Evolutionary conservation across 2,329 filamentous ascomycete species (phyloP), one percentile per base, ranked within the genome.

Genomic region (Neonectria faginata): DNA sequence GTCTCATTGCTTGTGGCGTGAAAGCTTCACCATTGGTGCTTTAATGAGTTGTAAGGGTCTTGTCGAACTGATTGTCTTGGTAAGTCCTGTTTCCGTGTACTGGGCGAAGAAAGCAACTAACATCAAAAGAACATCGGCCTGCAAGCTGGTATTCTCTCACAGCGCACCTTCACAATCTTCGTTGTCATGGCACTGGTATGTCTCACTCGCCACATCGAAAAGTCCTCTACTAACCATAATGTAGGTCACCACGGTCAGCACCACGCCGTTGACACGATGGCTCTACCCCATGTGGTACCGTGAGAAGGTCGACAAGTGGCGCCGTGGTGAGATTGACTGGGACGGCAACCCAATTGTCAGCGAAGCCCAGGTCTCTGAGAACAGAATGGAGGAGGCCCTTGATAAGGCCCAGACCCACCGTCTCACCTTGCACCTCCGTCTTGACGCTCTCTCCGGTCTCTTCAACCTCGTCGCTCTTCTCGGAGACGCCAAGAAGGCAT

Each of bases 21-120:
- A 98, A 77, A 94, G 92, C 62, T 87, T 97, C 33, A 89, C 93
- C 1, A 96, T 98, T 70, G 95, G 95, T 14, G 89, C 91, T 16
- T 80, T 97, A 73, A 98, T 98, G 95, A 97, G 93, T 79, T 98
- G 95, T 79, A 98, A 98, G 79, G 95, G 95, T 73, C 84, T 98
- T 10, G 94, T 97, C 0, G 94, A 97, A 78, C 82, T 98, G 57
- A 97, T 98, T 77, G 94, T 97, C n/a, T 78, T 97, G 78, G 92
- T 94, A 83, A 80, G 89, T 16, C 8, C 1, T 11, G 31, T 44
- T 29, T 1, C 14, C 2, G 11, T 7, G 12, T 10, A 12, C 1
- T 10, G 29, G 5, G 2, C 0, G 0, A 7, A 7, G 44, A 33
- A 18, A 16, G 2, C 42, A 2, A 60, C 22, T 31, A 16, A 9